These are phyloP conservation scores for Neopestalotiopsis rosae DNA, from an alignment of 2,329 filamentous ascomycete species.

Conservation along the genomic window DNA sequence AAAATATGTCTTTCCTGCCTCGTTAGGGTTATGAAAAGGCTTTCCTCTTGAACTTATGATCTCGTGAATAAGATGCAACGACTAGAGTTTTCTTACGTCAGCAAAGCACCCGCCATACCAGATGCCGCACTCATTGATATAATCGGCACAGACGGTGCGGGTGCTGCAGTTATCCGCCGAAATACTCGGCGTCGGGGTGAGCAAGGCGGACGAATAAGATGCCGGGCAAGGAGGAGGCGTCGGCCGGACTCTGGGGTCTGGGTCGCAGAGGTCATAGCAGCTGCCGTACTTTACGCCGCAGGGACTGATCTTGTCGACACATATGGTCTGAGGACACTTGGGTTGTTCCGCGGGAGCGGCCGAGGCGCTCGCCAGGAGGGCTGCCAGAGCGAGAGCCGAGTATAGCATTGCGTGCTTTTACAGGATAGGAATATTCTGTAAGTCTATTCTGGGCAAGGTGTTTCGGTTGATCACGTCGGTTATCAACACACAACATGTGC, in stretches of 20 bases:
- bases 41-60: not conserved
- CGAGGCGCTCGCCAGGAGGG: not conserved
- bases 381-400: not conserved
- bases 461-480: not conserved
- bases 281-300: not conserved
- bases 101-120: conserved; percentile 25
- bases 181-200: not conserved
- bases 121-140: conserved; percentile 26
- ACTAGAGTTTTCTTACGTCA: not conserved
- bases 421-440: not conserved
- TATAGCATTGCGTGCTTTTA: not conserved
- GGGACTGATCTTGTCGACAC: not conserved
- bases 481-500: not conserved
- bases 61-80: not conserved
- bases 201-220: not conserved
- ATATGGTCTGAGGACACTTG: not conserved
- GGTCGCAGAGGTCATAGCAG: conserved; percentile 1
- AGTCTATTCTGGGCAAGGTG: not conserved
- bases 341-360: not conserved
- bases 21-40: not conserved
- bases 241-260: not conserved
- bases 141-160: conserved; percentile 25
- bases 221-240: not conserved
- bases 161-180: conserved; percentile 20
- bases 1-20: not conserved